Percentiles rank a stretch among this genome's conserved stretches.
Evolutionary conservation across 2,329 filamentous ascomycete species (phyloP).

Genomic region (Phaeoacremonium minimum): DNA sequence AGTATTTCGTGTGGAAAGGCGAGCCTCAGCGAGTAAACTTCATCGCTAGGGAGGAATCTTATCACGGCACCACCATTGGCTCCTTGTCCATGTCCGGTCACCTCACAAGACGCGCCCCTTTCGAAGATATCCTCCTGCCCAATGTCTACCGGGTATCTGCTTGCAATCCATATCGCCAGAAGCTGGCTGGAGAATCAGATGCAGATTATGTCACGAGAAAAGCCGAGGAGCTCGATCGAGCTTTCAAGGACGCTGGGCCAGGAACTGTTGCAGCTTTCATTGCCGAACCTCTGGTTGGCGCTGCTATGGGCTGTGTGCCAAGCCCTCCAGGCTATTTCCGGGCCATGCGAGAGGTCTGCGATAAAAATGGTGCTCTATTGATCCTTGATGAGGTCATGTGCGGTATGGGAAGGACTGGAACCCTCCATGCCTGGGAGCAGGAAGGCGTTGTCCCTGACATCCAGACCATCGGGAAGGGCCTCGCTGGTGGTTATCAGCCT

Average conservation of each 20-base stretch:
- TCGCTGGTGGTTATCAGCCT: conserved; percentile 60
- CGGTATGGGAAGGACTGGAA: conserved; percentile 56
- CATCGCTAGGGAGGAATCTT: conserved; percentile 62
- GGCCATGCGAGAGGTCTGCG: conserved; percentile 64
- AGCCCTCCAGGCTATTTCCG: conserved; percentile 64
- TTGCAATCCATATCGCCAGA: conserved; percentile 61
- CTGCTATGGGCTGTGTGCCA: conserved; percentile 66
- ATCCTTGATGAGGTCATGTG: conserved; percentile 79
- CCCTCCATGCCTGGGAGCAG: conserved; percentile 58
- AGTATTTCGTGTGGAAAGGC: conserved; percentile 57
- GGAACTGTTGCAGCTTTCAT: conserved; percentile 63
- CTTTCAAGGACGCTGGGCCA: conserved; percentile 57
- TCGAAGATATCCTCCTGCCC: conserved; percentile 48
- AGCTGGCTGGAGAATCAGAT: conserved; percentile 42
- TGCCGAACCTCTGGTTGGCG: conserved; percentile 64
- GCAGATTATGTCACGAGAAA: conserved; percentile 53
- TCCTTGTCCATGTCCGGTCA: conserved; percentile 58
- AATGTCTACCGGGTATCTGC: conserved; percentile 55
- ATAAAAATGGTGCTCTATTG: conserved; percentile 67
- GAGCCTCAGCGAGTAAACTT: conserved; percentile 53
- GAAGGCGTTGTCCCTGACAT: conserved; percentile 56
- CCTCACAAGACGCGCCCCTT: conserved; percentile 51
- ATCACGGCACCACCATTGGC: conserved; percentile 67
- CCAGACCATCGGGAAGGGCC: conserved; percentile 61
- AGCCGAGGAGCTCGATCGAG: conserved; percentile 55